A percentile compares a stretch with the other conserved stretches of the same genome.
Conservation (phyloP, 2,329 filamentous ascomycete species). For the Nemania serpens region DNA sequence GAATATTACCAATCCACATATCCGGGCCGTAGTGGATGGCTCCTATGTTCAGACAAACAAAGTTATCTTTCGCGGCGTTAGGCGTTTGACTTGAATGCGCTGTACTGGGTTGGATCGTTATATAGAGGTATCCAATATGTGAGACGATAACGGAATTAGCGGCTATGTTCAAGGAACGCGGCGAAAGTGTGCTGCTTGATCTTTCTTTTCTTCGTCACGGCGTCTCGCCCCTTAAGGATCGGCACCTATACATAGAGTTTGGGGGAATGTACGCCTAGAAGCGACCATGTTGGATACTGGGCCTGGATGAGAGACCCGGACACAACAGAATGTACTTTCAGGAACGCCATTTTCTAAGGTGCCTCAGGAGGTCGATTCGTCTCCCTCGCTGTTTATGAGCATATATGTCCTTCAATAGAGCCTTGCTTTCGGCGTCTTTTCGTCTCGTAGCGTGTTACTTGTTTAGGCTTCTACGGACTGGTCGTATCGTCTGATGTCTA, state of each 20-base stretch:
- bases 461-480: not conserved
- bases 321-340: not conserved
- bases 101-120: not conserved
- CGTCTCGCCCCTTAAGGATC: not conserved
- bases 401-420: conserved; percentile 8
- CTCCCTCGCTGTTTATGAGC: not conserved
- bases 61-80: not conserved
- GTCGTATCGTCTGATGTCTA: too few relatives aligned
- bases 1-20: too few relatives aligned
- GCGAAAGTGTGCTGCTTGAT: not conserved
- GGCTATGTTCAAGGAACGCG: not conserved
- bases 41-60: too few relatives aligned
- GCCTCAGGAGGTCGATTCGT: not conserved
- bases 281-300: conserved; percentile 8
- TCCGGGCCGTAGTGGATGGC: too few relatives aligned
- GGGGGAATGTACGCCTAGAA: not conserved
- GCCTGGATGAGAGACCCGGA: not conserved
- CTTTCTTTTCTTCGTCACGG: not conserved
- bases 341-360: not conserved
- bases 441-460: not conserved
- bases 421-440: not conserved
- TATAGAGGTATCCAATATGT: conserved; percentile 6
- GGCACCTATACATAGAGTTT: not conserved
- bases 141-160: not conserved
- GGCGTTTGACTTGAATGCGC: not conserved